These are phyloP conservation scores for Rhodomyrtus psidioides DNA, from an alignment of 441 rosid genomes.

Conservation along the genomic window DNA sequence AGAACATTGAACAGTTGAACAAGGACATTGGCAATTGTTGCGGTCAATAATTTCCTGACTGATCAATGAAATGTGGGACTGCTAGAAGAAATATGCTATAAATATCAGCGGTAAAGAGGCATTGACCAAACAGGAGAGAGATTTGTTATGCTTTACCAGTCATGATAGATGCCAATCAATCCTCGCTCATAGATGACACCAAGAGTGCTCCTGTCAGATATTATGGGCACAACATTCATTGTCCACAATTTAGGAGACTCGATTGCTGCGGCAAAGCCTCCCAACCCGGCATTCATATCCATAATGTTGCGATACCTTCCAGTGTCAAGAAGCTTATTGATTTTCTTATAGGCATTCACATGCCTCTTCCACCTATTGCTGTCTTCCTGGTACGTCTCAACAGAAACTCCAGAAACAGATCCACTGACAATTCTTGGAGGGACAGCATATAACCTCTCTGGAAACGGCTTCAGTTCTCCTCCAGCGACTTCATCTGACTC, in stretches of 20 bases:
- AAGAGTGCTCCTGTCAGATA: conserved; percentile 45
- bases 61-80: background rate
- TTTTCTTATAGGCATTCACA: conserved; percentile 55
- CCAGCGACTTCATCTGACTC: conserved; percentile 54
- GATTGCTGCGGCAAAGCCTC: conserved; percentile 68
- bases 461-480: conserved; percentile 47
- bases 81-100: background rate
- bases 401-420: conserved; percentile 47
- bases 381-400: conserved; percentile 52
- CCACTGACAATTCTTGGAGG: conserved; percentile 64
- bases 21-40: background rate
- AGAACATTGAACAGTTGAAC: background rate
- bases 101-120: background rate
- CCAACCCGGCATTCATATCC: conserved; percentile 81
- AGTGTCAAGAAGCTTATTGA: conserved; percentile 39
- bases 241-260: conserved; percentile 51
- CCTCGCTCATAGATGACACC: conserved; percentile 63
- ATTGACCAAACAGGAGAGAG: background rate
- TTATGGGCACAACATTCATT: conserved; percentile 70
- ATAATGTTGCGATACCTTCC: conserved; percentile 69
- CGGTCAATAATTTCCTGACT: background rate
- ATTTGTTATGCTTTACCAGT: conserved; percentile 36
- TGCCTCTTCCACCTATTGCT: conserved; percentile 53
- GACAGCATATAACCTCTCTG: conserved; percentile 51
- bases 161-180: conserved; percentile 65